Evolutionary conservation across 169 alveolate genomes (phyloP).

Genomic region (Cryptosporidium muris): DNA sequence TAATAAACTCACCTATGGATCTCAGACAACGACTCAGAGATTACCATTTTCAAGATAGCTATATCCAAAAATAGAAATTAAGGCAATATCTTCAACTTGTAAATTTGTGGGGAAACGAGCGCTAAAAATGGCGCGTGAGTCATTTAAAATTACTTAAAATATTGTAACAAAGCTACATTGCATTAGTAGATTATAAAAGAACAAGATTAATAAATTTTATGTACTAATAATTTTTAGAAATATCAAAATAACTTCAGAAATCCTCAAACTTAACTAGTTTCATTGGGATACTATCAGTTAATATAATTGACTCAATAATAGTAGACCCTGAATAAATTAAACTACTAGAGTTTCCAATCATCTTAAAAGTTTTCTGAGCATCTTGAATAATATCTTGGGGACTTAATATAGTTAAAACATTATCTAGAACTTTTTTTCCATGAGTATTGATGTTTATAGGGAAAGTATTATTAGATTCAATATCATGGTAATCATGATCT

Average conservation of each 20-base stretch:
- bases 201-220: no score
- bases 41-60: slow-evolving; percentile 5
- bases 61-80: not conserved
- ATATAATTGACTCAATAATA: no score
- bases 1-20: slow-evolving; percentile 45
- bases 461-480: not conserved
- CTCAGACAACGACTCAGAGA: slow-evolving; percentile 64
- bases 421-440: not conserved
- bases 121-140: not conserved
- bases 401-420: slow-evolving; percentile 3
- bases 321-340: no score
- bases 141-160: not conserved
- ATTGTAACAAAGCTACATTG: not conserved
- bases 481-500: not conserved
- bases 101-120: not conserved
- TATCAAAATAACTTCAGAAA: no score
- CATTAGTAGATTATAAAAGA: no score
- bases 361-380: not conserved
- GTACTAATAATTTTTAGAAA: not conserved
- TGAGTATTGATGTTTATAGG: not conserved
- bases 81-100: not conserved
- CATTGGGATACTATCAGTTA: no score
- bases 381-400: slow-evolving; percentile 51
- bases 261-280: no score
- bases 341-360: not conserved